Conservation (phyloP, 495 filamentous ascomycete genomes). For the Penicillium dipodomyicola region DNA sequence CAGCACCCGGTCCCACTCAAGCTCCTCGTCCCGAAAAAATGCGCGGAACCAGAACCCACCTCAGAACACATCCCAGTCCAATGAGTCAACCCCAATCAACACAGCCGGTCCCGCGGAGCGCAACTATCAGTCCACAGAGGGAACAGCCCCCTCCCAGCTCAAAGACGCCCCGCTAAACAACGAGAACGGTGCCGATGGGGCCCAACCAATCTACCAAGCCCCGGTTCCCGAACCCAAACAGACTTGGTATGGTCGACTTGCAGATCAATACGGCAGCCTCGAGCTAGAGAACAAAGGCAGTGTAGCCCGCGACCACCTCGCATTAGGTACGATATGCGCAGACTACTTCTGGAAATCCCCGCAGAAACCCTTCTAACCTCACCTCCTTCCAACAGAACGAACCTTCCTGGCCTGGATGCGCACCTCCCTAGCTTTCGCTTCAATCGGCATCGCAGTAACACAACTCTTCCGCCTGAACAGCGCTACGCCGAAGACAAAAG, state of each 20-base stretch:
- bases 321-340: conserved; percentile 64
- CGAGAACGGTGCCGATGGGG: background rate
- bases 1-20: conserved; percentile 27
- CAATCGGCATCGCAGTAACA: conserved; percentile 93
- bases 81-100: conserved; percentile 39
- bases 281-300: conserved; percentile 97
- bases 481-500: conserved; percentile 27
- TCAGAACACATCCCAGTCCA: conserved; percentile 16
- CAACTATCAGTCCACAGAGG: conserved; percentile 39
- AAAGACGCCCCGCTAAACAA: conserved; percentile 1
- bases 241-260: conserved; percentile 49
- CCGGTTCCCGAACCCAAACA: conserved; percentile 23
- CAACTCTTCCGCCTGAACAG: conserved; percentile 94
- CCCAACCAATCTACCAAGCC: conserved; percentile 8
- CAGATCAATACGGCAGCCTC: conserved; percentile 74
- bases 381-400: conserved; percentile 59
- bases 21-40: conserved; percentile 21
- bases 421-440: conserved; percentile 92
- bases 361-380: conserved; percentile 5
- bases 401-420: conserved; percentile 97
- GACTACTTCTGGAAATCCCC: background rate
- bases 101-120: conserved; percentile 23
- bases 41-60: conserved; percentile 11
- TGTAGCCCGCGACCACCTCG: conserved; percentile 91
- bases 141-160: conserved; percentile 9